A percentile compares a stretch with the other conserved stretches of the same genome.
Conservation (phyloP, 164 flowering plant species). For the Tinospora cordifolia region DNA sequence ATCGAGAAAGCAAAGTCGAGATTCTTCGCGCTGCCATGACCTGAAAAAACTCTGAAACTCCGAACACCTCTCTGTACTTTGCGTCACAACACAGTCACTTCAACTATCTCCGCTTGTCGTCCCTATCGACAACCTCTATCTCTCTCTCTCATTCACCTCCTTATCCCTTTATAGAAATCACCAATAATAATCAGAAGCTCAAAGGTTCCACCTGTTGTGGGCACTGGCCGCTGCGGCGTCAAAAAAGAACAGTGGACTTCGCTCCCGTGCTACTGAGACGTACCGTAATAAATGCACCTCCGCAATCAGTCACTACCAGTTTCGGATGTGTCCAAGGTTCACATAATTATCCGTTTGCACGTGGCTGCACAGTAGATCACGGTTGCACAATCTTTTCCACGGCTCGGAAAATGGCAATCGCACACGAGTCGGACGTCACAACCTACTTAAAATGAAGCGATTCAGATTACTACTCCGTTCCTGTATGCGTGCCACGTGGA, state of each 20-base stretch:
- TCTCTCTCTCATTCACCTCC: not conserved
- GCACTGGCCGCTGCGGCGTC: not conserved
- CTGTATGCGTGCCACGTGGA: too few relatives aligned
- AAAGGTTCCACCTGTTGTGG: not conserved
- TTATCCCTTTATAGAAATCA: not conserved
- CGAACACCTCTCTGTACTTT: not conserved
- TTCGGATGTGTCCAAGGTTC: too few relatives aligned
- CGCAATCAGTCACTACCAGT: not conserved
- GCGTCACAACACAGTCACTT: not conserved
- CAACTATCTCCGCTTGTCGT: too few relatives aligned
- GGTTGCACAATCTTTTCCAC: too few relatives aligned
- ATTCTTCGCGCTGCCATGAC: slow-evolving; percentile 27
- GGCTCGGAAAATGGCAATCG: too few relatives aligned
- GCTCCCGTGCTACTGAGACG: not conserved
- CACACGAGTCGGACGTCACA: too few relatives aligned
- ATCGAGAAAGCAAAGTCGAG: slow-evolving; percentile 26
- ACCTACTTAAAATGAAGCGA: too few relatives aligned
- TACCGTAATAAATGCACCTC: not conserved
- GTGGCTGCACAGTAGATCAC: not conserved
- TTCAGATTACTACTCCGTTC: too few relatives aligned
- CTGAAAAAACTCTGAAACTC: not conserved
- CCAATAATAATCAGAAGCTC: too few relatives aligned
- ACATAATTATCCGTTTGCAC: not conserved
- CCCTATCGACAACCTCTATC: too few relatives aligned
- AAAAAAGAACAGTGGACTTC: not conserved